phyloP scores from a whole-genome alignment of 208 protist genomes.

The Naegleria lovaniensis region DNA sequence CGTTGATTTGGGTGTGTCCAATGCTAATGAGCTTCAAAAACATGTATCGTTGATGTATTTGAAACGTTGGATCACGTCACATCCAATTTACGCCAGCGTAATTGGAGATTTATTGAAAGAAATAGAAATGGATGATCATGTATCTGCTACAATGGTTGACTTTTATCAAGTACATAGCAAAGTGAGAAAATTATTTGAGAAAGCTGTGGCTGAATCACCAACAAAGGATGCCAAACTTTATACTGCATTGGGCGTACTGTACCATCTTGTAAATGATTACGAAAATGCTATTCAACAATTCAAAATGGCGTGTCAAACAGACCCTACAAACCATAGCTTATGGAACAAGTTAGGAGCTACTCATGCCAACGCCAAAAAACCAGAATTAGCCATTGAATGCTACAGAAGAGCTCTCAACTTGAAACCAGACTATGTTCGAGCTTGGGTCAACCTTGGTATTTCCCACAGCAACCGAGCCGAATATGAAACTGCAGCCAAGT shows the following conservation, averaged over 20 bases:
- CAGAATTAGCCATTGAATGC: background rate
- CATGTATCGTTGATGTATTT: background rate
- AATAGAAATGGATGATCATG: background rate
- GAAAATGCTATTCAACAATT: background rate
- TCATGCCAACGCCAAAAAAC: constrained; percentile 3
- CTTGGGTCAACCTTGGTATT: constrained; percentile 31
- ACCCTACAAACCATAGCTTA: constrained; percentile 10
- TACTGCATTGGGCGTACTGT: constrained; percentile 10
- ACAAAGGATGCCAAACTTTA: background rate
- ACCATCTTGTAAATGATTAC: background rate
- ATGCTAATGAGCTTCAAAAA: constrained; percentile 25
- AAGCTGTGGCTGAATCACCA: background rate
- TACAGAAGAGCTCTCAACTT: constrained; percentile 26
- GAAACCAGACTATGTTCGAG: constrained; percentile 28
- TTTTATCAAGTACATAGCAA: background rate
- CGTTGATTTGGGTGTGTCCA: background rate
- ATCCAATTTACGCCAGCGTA: constrained; percentile 17
- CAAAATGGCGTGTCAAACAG: background rate
- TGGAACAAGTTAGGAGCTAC: constrained; percentile 31
- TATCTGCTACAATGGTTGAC: background rate
- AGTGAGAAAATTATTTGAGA: background rate
- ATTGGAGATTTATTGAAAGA: background rate
- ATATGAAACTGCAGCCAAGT: background rate
- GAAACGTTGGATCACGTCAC: background rate
- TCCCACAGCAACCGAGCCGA: background rate